Base-by-base conservation (phyloP, 2,329 filamentous ascomycete genomes). In the Rutstroemia sp. region DNA sequence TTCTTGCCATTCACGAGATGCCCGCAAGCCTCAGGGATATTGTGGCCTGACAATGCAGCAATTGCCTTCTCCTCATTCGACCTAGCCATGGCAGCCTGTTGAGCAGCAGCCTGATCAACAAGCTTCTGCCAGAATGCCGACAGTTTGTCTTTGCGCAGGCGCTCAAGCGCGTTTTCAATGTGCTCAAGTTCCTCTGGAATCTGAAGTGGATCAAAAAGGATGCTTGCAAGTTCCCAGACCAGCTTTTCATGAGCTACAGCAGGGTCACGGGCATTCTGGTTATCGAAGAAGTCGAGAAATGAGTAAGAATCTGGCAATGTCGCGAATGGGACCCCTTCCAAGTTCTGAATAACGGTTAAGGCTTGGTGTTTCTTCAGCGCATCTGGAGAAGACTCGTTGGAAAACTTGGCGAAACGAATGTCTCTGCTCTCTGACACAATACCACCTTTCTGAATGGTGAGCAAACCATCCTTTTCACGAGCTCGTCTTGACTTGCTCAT, bases 181-280 rank as follows among this genome's bases (percentile, higher is more conserved):
- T 68, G 61, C 34, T 74, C 65, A 8, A 76, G 66, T 12, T 77
- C 73, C 2, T 71, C 57, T 2, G 75, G 71, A 30, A 78, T 68
- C 16, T 74, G 74, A 10, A 83, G 60, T n/a, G 84, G 77, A 62
- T 96, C 91, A 67, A 96, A 99, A 3, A 99, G 78, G 39, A 96
- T 85, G 57, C 88, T 88, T 1, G 89, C 86, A 38, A 99, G 77
- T 59, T 89, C 81, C 94, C 95, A 99, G 1, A 94, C 83, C 14
- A 83, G 77, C 65, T 84, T 82, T 71, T 95, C 89, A 57, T 89
- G 82, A 19, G 75, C 71, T 54, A 71, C 76, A 21, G 76, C 76
- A 16, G 75, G 72, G 61, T 71, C 72, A 34, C 69, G 67, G 37
- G 58, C 71, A 42, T 71, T 65, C 12, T 72, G 70, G 17, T 69